A percentile compares a stretch with the other conserved stretches of the same genome.
Conservation (phyloP, 768 basidiomycete genomes). For the Rhizopogon sp. region DNA sequence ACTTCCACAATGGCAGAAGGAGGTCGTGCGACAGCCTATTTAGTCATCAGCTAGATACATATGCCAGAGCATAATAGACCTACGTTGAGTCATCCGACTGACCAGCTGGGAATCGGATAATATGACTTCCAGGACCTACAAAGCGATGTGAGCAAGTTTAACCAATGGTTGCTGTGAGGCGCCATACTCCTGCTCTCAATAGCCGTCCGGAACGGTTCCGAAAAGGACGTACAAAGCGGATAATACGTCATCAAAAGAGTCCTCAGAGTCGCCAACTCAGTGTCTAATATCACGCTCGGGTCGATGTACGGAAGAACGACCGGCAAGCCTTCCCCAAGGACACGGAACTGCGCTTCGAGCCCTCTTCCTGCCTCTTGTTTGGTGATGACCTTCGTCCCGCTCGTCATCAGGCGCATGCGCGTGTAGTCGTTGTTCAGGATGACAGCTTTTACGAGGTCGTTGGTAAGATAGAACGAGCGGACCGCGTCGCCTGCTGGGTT, state of each 20-base stretch:
- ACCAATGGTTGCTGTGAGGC: background rate
- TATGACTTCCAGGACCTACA: slow-evolving; percentile 63
- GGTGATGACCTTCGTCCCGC: slow-evolving; percentile 91
- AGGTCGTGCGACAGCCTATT: slow-evolving; percentile 71
- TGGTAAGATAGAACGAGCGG: slow-evolving; percentile 85
- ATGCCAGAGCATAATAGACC: slow-evolving; percentile 18
- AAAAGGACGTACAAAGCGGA: slow-evolving; percentile 65
- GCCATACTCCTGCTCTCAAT: slow-evolving; percentile 53
- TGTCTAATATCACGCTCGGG: slow-evolving; percentile 54
- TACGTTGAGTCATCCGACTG: slow-evolving; percentile 50
- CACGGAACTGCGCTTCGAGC: slow-evolving; percentile 56
- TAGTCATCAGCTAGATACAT: background rate
- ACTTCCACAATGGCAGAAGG: slow-evolving; percentile 94
- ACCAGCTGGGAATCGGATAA: slow-evolving; percentile 63
- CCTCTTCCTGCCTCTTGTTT: slow-evolving; percentile 79
- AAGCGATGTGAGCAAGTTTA: background rate
- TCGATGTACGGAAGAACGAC: slow-evolving; percentile 81
- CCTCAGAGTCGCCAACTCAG: slow-evolving; percentile 51
- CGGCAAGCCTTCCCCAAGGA: slow-evolving; percentile 81
- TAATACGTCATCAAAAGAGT: slow-evolving; percentile 76
- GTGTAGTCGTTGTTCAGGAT: slow-evolving; percentile 78
- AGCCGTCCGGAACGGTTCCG: slow-evolving; percentile 48
- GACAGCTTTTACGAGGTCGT: slow-evolving; percentile 77
- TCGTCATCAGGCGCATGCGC: slow-evolving; percentile 80
- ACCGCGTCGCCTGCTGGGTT: slow-evolving; percentile 70